Conservation (phyloP, 179 eudicot species). For the Patellifolia procumbens region DNA sequence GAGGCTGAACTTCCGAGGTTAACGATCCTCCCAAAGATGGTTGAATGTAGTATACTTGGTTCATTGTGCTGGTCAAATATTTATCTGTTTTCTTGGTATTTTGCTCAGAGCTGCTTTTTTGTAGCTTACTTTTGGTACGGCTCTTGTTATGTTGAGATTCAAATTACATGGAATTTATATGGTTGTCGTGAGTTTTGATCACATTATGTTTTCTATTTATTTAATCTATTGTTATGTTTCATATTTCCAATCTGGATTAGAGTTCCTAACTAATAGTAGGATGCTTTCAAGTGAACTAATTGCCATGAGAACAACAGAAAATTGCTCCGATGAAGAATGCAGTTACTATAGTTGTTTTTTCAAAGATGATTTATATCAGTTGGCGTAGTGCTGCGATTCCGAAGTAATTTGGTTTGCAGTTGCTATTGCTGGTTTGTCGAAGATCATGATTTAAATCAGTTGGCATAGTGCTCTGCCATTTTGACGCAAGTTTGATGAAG, state of each 20-base stretch:
- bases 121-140: constrained; percentile 6
- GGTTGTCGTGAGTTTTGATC: not conserved
- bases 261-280: not conserved
- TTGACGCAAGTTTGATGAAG: no score
- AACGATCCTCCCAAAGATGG: not conserved
- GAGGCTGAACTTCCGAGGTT: not conserved
- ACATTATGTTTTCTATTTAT: not conserved
- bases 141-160: not conserved
- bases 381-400: no score
- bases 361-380: no score
- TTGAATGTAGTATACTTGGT: constrained; percentile 13
- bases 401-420: no score
- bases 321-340: no score
- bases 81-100: not conserved
- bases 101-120: constrained; percentile 5
- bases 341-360: no score
- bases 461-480: no score
- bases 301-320: no score
- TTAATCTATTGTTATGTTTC: not conserved
- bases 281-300: not conserved
- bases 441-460: no score
- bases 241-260: not conserved
- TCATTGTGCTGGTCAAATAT: constrained; percentile 4
- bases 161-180: constrained; percentile 3
- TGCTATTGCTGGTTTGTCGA: no score